These are phyloP conservation scores for Neonectria ditissima DNA, from an alignment of 2,329 filamentous ascomycete species.

Conservation along the genomic window DNA sequence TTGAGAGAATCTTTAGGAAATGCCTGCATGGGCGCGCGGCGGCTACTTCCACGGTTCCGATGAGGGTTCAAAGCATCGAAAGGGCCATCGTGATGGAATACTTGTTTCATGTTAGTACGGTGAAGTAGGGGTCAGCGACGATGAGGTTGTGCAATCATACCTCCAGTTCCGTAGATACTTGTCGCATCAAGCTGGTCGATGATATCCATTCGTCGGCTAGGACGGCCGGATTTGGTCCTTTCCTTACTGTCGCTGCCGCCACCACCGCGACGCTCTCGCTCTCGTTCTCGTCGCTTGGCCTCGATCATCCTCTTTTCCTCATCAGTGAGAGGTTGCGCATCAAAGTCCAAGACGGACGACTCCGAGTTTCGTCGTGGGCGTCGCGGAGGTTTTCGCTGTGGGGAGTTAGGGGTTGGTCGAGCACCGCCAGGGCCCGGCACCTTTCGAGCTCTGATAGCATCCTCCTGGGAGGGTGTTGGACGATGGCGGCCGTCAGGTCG, in stretches of 20 bases:
- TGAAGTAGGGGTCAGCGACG: background rate
- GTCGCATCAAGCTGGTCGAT: constrained; percentile 98
- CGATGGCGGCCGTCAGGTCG: constrained; percentile 62
- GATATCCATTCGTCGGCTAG: constrained; percentile 76
- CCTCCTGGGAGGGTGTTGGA: constrained; percentile 74
- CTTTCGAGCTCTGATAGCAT: constrained; percentile 66
- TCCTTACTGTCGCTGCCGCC: constrained; percentile 52
- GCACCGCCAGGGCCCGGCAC: constrained; percentile 51
- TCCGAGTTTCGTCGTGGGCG: constrained; percentile 82
- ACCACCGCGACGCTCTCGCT: constrained; percentile 38
- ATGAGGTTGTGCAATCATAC: constrained; percentile 65
- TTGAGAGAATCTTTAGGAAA: constrained; percentile 94
- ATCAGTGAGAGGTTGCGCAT: constrained; percentile 69
- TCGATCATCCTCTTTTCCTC: constrained; percentile 59
- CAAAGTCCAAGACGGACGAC: constrained; percentile 74
- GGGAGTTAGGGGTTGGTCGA: constrained; percentile 52
- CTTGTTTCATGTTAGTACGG: constrained; percentile 59
- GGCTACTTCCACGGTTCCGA: constrained; percentile 86
- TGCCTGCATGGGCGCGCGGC: constrained; percentile 92
- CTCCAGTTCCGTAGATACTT: constrained; percentile 91
- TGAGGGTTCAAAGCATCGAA: constrained; percentile 97
- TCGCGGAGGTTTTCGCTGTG: constrained; percentile 56
- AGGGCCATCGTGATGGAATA: constrained; percentile 97
- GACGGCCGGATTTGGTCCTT: constrained; percentile 61
- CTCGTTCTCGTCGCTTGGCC: constrained; percentile 47